Base-by-base conservation (phyloP, 495 filamentous ascomycete genomes). In the Xylaria venustula region DNA sequence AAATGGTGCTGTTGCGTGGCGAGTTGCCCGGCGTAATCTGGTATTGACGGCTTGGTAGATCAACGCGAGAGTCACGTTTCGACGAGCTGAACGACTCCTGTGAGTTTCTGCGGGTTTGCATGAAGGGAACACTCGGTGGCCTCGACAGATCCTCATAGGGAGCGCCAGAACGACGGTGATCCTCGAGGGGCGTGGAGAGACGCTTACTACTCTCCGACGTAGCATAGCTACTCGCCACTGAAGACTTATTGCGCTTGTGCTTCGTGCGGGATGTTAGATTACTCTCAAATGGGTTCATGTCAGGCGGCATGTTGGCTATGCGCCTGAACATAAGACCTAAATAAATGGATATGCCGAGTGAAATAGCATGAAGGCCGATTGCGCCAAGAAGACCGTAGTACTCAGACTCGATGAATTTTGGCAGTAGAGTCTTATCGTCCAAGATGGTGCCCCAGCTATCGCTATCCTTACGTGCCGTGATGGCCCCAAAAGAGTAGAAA, bases 251-350 rank as follows among this genome's bases (percentile, higher is more conserved):
- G 61, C 87, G 82, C 76, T 90, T 92, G 30, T 86, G 81, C 26
- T 65, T 67, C 19, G 47, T 46, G 41, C 91, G 87, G 11, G 90
- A 87, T 5, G 92, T 97, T 37, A 96, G 74, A 64, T 94, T 88
- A 64, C 89, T 86, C 67, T 96, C 92, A 7, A 97, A 75, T 7
- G 92, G 92, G 64, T 96, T 97, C 88, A 95, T 90, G 65, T 97
- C 92, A 0, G 92, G 92, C 1, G 92, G 92, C 55, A 97, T 81
- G 14, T 78, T 77, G 23, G 86, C 77, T 64, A 97, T 96, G 64
- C 90, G 85, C 9, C 86, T 85, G 85, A 96, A 96, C 61, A 89
- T 82, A 50, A 90, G 65, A 1, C 83, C 83, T 7, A 96, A 79
- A 64, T 85, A 95, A 20, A 89, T 69, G 1, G 88, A 89, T 26